A percentile compares a stretch with the other conserved stretches of the same genome.
Evolutionary conservation across 2,329 filamentous ascomycete genomes (phyloP).

Genomic region (Fusarium chlamydosporum): DNA sequence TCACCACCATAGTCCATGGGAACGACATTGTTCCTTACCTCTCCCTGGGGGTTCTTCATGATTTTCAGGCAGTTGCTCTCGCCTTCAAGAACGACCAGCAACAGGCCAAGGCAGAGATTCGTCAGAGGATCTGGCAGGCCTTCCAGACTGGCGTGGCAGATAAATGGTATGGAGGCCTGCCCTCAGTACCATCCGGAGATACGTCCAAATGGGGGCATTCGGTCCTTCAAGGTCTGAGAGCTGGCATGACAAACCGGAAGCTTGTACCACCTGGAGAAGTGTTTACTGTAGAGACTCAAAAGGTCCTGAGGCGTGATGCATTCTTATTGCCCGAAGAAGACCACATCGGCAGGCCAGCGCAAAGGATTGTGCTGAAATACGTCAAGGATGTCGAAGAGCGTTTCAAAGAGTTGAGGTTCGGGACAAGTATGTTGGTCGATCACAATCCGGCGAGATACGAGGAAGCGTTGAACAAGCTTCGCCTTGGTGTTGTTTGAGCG

Average conservation of each 20-base stretch:
- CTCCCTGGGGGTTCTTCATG: conserved; percentile 80
- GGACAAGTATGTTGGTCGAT: conserved; percentile 80
- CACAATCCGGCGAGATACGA: conserved; percentile 83
- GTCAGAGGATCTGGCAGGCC: conserved; percentile 74
- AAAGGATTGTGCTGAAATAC: conserved; percentile 77
- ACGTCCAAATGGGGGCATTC: conserved; percentile 79
- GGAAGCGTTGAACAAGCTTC: conserved; percentile 73
- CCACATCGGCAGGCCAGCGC: conserved; percentile 74
- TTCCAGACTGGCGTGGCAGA: conserved; percentile 73
- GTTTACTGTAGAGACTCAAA: conserved; percentile 77
- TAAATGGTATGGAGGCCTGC: conserved; percentile 69
- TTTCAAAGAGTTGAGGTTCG: conserved; percentile 80
- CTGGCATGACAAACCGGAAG: conserved; percentile 77
- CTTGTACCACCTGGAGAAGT: conserved; percentile 83
- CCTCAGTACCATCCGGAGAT: conserved; percentile 59
- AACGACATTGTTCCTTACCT: conserved; percentile 81
- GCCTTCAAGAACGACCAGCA: conserved; percentile 80
- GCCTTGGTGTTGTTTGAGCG: conserved; percentile 60
- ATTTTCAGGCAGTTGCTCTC: conserved; percentile 79
- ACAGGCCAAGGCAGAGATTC: conserved; percentile 76
- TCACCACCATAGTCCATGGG: conserved; percentile 81
- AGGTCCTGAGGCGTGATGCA: conserved; percentile 76
- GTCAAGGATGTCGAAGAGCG: conserved; percentile 77
- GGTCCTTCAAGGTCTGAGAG: conserved; percentile 74
- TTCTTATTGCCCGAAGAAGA: conserved; percentile 65